Percentiles rank a stretch among this genome's conserved stretches.
Evolutionary conservation across 2,329 filamentous ascomycete species (phyloP).

Genomic region (Penicillium occitanis): DNA sequence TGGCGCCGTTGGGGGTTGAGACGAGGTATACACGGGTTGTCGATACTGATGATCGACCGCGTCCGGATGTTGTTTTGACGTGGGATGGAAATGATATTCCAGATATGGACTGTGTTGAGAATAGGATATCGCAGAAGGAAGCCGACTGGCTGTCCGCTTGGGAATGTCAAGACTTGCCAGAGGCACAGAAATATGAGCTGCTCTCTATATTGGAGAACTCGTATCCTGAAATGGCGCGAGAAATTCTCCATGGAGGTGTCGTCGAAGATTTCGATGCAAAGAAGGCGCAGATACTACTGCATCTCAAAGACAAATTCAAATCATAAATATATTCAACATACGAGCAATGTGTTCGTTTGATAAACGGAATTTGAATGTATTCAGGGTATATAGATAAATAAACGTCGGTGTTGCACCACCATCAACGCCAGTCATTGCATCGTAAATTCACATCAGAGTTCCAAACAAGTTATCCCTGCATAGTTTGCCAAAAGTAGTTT

Average conservation of each 20-base stretch:
- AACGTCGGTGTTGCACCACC: not conserved
- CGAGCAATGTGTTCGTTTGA: not conserved
- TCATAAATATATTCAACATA: not conserved
- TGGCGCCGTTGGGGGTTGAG: conserved; percentile 42
- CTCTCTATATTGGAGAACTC: conserved; percentile 31
- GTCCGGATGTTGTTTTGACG: conserved; percentile 32
- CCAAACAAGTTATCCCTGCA: conserved; percentile 52
- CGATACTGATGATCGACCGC: conserved; percentile 22
- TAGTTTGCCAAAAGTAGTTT: conserved; percentile 91
- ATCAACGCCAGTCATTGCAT: conserved; percentile 14
- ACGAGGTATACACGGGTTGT: conserved; percentile 31
- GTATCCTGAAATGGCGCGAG: conserved; percentile 28
- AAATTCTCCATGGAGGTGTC: not conserved
- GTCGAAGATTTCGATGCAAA: conserved; percentile 25
- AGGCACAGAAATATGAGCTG: conserved; percentile 26
- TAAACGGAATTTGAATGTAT: not conserved
- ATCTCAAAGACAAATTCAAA: conserved; percentile 14
- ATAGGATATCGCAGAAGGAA: conserved; percentile 27
- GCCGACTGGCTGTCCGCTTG: conserved; percentile 33
- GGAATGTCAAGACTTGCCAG: conserved; percentile 25
- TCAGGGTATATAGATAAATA: conserved; percentile 16
- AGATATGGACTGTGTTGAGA: conserved; percentile 35
- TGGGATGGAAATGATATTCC: conserved; percentile 40
- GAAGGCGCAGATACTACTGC: conserved; percentile 17
- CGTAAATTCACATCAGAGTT: not conserved